A percentile compares a stretch with the other conserved stretches of the same genome.
Conservation (phyloP, 2,329 filamentous ascomycete genomes). For the Pseudogymnoascus sp. region DNA sequence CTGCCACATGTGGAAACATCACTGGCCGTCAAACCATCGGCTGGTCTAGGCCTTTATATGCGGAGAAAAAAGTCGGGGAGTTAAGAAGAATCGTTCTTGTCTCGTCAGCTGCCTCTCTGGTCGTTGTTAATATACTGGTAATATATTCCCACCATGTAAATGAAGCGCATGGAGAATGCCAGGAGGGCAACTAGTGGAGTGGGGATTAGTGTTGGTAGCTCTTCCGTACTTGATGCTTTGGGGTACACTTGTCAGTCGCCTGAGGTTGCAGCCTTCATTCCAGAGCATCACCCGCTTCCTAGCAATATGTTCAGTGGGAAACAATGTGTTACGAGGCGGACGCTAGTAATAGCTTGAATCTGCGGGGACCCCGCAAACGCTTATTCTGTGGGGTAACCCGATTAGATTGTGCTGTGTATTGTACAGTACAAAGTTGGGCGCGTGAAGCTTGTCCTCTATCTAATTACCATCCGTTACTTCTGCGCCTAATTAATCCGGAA, state of each 20-base stretch:
- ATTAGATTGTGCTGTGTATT: neutral
- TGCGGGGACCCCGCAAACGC: neutral
- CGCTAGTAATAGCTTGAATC: neutral
- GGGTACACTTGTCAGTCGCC: neutral
- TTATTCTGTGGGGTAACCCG: neutral
- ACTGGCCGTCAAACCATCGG: neutral
- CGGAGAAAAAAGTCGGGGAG: neutral
- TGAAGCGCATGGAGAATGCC: neutral
- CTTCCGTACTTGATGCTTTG: neutral
- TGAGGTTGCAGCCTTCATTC: neutral
- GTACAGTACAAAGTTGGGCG: neutral
- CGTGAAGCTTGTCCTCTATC: neutral
- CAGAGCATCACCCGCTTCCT: neutral
- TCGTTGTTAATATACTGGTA: neutral
- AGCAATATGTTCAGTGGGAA: neutral
- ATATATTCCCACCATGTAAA: neutral
- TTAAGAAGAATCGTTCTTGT: neutral
- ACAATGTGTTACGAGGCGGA: neutral
- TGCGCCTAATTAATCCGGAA: neutral
- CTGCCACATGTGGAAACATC: neutral
- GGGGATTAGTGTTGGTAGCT: neutral
- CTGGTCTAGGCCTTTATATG: neutral
- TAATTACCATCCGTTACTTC: neutral
- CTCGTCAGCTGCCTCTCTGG: neutral
- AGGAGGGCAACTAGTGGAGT: neutral